Conservation (phyloP, 768 basidiomycete genomes). For the Lepiota brunneoincarnata region DNA sequence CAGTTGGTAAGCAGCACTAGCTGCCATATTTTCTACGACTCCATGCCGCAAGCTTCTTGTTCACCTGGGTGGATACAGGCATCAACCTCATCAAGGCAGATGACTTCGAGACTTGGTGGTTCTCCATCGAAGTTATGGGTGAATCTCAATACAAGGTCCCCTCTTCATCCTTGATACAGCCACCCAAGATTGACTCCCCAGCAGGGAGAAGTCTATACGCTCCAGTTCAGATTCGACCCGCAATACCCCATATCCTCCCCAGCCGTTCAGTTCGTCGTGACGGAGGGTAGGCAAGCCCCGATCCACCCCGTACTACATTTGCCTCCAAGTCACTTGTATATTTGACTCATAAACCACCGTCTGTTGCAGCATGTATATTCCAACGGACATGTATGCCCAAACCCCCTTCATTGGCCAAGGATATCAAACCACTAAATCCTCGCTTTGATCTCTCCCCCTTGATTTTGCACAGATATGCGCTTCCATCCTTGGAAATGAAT, state of each 20-base stretch:
- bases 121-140: conserved; percentile 82
- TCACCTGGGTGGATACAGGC: conserved; percentile 36
- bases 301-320: conserved; percentile 66
- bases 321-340: not conserved
- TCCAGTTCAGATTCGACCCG: conserved; percentile 79
- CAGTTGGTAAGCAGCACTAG: conserved; percentile 45
- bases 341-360: not conserved
- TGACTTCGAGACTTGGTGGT: conserved; percentile 74
- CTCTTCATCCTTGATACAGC: not conserved
- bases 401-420: not conserved
- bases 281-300: conserved; percentile 62
- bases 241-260: conserved; percentile 87
- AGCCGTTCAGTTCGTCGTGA: conserved; percentile 81
- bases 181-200: not conserved
- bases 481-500: conserved; percentile 85
- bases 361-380: conserved; percentile 76
- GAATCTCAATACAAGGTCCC: conserved; percentile 74
- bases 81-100: conserved; percentile 74
- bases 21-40: not conserved
- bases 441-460: not conserved
- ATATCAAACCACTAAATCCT: not conserved
- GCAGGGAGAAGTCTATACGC: conserved; percentile 75
- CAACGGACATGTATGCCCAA: conserved; percentile 70
- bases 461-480: conserved; percentile 69
- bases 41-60: not conserved